Base-by-base conservation (phyloP, 1,284 basidiomycete species). In the Rhodotorula sp. region DNA sequence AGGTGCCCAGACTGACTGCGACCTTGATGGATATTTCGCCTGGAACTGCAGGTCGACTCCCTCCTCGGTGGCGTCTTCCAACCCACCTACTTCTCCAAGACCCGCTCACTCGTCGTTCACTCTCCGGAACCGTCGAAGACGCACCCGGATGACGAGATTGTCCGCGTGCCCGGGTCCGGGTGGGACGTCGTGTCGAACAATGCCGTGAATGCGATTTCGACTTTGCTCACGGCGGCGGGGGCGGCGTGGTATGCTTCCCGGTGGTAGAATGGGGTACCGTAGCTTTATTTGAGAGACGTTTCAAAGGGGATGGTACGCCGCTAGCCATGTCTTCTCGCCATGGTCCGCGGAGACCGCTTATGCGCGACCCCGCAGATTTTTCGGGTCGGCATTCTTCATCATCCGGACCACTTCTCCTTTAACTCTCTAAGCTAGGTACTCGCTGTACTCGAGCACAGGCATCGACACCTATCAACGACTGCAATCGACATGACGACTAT, bases 11-110 rank as follows among this genome's bases (percentile, higher is more conserved):
- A 29, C 4, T 22, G 15, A 22, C 33, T 24, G 44, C 42, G 55
- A 57, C 26, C 37, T 29, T 49, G 60, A 26, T 29, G 18, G n/a
- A n/a, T n/a, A 14, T 29, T n/a, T 8, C n/a, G 15, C 48, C 6
- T 12, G 48, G 49, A 24, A 18, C 6, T 46, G 66, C 71, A 91
- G 88, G 79, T 91, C 64, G 93, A 96, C 79, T 93, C 91, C 0
- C 59, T 96, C 4, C 83, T 96, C 18, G 95, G 95, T 3, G 94
- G 93, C 1, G 93, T 91, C 0, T 80, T 95, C 1, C 95, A 98
- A 77, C 83, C 86, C 67, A 94, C 93, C 3, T 85, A 88, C 29
- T 96, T 89, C 81, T 89, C 88, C 15, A 81, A 81, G 49, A 81
- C 83, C 14, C 85, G 84, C 66, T 87, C 87, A 72, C 83, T 86